Evolutionary conservation across 2,329 filamentous ascomycete genomes (phyloP).

Genomic region (Biscogniauxia marginata): DNA sequence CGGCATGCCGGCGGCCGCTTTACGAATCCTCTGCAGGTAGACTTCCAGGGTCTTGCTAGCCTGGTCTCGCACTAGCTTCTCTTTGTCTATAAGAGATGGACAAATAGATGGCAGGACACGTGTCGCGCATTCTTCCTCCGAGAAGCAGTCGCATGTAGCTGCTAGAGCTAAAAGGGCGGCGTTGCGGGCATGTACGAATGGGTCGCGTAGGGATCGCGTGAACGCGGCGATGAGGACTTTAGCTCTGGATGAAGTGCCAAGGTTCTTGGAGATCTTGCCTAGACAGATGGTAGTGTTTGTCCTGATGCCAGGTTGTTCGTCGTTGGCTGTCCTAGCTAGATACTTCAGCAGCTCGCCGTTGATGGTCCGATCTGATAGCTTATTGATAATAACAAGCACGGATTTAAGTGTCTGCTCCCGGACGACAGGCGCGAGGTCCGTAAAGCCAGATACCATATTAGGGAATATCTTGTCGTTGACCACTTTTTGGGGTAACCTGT

Average conservation of each 20-base stretch:
- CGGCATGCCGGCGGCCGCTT: conserved; percentile 71
- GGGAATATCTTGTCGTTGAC: conserved; percentile 98
- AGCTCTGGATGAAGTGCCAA: conserved; percentile 73
- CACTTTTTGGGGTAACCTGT: conserved; percentile 79
- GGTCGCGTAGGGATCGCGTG: conserved; percentile 82
- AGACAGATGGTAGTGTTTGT: conserved; percentile 98
- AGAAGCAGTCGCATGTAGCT: conserved; percentile 83
- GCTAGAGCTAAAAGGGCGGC: conserved; percentile 82
- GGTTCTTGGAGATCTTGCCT: conserved; percentile 89
- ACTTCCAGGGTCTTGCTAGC: conserved; percentile 85
- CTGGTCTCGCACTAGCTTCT: conserved; percentile 91
- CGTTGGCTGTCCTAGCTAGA: conserved; percentile 93
- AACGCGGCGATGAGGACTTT: conserved; percentile 96
- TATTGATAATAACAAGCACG: conserved; percentile 80
- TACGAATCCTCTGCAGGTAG: conserved; percentile 80
- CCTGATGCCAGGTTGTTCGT: conserved; percentile 93
- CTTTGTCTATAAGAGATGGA: conserved; percentile 85
- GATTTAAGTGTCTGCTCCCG: conserved; percentile 96
- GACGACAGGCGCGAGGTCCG: conserved; percentile 85
- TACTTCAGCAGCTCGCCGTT: conserved; percentile 91
- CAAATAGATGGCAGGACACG: conserved; percentile 83
- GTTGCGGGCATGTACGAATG: conserved; percentile 91
- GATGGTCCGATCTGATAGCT: conserved; percentile 87
- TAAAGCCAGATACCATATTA: conserved; percentile 93
- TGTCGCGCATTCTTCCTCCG: conserved; percentile 82